Percentiles rank a stretch among this genome's conserved stretches.
Conservation (phyloP, 257 asterid genomes). For the Eustoma russellianum region DNA sequence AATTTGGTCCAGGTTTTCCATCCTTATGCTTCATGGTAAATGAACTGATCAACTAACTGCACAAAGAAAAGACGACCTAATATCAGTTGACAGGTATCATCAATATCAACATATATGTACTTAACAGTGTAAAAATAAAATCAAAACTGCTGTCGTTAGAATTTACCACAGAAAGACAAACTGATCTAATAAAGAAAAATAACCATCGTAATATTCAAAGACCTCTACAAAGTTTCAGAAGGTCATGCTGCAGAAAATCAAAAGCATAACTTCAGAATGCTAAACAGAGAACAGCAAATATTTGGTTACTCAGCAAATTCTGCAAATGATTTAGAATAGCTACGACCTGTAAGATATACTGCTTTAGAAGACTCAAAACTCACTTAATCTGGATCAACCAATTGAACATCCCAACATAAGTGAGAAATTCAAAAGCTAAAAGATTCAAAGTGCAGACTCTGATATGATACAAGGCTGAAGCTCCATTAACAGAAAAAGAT, state of each 20-base stretch:
- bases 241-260: background rate
- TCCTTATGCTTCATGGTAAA: constrained; percentile 73
- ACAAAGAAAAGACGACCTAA: constrained; percentile 8
- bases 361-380: too few relatives aligned
- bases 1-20: constrained; percentile 49
- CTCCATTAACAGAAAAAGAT: constrained; percentile 3
- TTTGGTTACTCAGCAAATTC: background rate
- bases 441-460: background rate
- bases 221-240: background rate
- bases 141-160: too few relatives aligned
- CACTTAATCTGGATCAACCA: background rate
- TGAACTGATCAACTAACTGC: constrained; percentile 35
- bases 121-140: too few relatives aligned
- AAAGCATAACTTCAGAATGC: background rate
- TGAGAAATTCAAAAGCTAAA: background rate
- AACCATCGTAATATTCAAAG: background rate
- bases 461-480: background rate
- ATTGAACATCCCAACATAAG: background rate
- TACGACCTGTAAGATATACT: too few relatives aligned
- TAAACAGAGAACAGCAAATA: background rate
- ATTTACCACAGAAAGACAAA: background rate
- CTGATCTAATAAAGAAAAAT: background rate
- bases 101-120: too few relatives aligned
- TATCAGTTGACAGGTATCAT: constrained; percentile 3
- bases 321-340: background rate